Evolutionary conservation across 192 early-diverging fungal genomes (phyloP).

Genomic region (Linnemannia zychae): DNA sequence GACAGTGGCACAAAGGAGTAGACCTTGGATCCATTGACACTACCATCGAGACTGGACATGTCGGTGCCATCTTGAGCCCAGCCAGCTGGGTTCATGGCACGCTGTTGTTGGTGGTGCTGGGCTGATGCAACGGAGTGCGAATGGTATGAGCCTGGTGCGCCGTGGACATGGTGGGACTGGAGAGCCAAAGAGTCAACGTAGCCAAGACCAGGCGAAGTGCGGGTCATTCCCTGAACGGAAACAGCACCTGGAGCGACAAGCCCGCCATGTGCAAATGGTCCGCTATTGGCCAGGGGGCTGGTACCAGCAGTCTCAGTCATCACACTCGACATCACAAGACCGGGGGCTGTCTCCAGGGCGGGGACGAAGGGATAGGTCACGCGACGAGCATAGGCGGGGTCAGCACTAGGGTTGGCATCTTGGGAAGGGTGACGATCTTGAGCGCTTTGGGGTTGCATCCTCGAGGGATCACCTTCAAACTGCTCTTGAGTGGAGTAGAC

Average conservation of each 20-base stretch:
- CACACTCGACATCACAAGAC: conserved; percentile 30
- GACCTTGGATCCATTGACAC: conserved; percentile 56
- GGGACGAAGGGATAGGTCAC: conserved; percentile 47
- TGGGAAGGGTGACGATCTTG: conserved; percentile 26
- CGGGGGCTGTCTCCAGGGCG: conserved; percentile 25
- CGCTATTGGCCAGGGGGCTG: conserved; percentile 26
- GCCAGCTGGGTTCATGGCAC: conserved; percentile 4
- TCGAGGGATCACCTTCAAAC: conserved; percentile 22
- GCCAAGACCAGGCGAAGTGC: conserved; percentile 10
- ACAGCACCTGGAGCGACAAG: conserved; percentile 28
- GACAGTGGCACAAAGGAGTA: conserved; percentile 71
- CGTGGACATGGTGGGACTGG: conserved; percentile 19
- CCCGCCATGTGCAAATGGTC: conserved; percentile 18
- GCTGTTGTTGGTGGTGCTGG: conserved; percentile 16
- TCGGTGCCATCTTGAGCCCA: conserved; percentile 40
- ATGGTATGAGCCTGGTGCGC: conserved; percentile 15
- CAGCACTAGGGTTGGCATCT: conserved; percentile 8
- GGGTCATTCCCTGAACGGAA: conserved; percentile 28
- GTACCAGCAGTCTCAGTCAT: conserved; percentile 35
- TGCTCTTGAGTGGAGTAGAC: conserved; percentile 32
- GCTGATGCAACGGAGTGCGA: background rate
- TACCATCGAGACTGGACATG: conserved; percentile 26
- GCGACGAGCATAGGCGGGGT: conserved; percentile 19
- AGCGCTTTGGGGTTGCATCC: conserved; percentile 6
- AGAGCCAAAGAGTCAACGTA: conserved; percentile 37